Percentiles rank a stretch among this genome's conserved stretches.
Evolutionary conservation across 208 protist species (phyloP).

Genomic region (Trypanosoma rangeli): DNA sequence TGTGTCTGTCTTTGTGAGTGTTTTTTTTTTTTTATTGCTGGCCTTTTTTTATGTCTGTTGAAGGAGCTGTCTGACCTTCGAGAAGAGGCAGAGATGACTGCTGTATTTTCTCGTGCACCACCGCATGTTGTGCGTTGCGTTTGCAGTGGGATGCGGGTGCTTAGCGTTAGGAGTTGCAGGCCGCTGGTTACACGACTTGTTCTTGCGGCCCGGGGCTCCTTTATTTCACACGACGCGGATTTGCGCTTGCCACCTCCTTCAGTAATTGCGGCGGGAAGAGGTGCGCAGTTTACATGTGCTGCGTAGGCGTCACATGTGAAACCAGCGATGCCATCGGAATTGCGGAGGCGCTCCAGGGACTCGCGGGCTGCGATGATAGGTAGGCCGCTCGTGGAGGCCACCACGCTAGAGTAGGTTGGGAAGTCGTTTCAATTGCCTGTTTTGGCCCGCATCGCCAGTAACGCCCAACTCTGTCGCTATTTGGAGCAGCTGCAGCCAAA

Average conservation of each 20-base stretch:
- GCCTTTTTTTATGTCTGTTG: background rate
- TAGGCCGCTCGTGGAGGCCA: background rate
- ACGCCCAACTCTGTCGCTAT: conserved; percentile 71
- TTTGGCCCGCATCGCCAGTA: conserved; percentile 73
- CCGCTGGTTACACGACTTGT: no score
- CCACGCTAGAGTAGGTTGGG: conserved; percentile 53
- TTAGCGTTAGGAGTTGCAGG: no score
- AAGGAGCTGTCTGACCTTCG: background rate
- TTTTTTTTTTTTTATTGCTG: conserved; percentile 10
- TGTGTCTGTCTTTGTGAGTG: background rate
- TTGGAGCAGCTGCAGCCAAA: conserved; percentile 50
- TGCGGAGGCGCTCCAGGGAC: background rate
- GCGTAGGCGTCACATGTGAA: background rate
- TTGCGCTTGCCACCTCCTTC: no score
- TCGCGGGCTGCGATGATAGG: conserved; percentile 7
- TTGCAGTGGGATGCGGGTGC: conserved; percentile 2
- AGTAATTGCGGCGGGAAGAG: no score
- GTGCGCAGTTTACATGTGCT: no score
- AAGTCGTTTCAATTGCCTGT: conserved; percentile 65
- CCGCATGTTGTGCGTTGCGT: conserved; percentile 10
- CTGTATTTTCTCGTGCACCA: conserved; percentile 18
- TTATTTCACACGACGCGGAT: no score
- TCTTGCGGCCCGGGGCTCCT: no score
- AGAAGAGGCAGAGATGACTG: no score
- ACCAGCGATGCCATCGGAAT: background rate